Percentiles rank a stretch among this genome's conserved stretches.
Evolutionary conservation across 352 stramenopile species (phyloP).

Genomic region (Pythium folliculosum): DNA sequence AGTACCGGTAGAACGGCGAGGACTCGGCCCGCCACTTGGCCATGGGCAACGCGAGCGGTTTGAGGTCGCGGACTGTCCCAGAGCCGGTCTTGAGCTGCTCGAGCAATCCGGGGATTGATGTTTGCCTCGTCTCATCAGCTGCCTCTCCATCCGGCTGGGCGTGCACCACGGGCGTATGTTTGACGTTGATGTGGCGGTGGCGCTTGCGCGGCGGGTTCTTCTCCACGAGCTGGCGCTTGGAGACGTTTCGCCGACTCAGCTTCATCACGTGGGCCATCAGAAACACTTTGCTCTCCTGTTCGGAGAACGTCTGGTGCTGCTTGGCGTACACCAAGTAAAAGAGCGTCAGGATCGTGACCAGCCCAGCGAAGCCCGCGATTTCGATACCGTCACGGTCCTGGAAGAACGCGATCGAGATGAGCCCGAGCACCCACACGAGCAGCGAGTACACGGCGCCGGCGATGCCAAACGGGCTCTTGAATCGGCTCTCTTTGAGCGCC

Average conservation of each 20-base stretch:
- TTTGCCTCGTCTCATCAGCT: background rate
- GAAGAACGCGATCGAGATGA: conserved; percentile 32
- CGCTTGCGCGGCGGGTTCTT: conserved; percentile 22
- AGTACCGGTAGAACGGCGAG: conserved; percentile 28
- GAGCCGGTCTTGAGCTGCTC: background rate
- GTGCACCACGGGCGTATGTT: conserved; percentile 24
- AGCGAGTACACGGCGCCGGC: conserved; percentile 34
- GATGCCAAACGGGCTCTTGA: conserved; percentile 33
- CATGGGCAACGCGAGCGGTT: conserved; percentile 10
- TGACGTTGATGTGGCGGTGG: conserved; percentile 17
- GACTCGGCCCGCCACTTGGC: conserved; percentile 17
- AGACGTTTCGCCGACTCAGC: conserved; percentile 22
- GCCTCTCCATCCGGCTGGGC: conserved; percentile 7
- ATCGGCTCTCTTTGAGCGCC: conserved; percentile 20
- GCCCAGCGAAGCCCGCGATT: conserved; percentile 13
- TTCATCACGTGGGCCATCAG: conserved; percentile 37
- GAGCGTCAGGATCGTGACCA: conserved; percentile 20
- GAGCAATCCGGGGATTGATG: background rate
- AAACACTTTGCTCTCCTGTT: conserved; percentile 37
- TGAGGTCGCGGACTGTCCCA: background rate
- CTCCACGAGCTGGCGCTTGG: conserved; percentile 16
- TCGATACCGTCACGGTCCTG: conserved; percentile 26
- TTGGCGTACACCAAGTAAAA: conserved; percentile 36
- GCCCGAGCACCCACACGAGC: conserved; percentile 30
- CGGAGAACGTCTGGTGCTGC: conserved; percentile 34